Conservation (phyloP, 495 filamentous ascomycete genomes). For the Evernia prunastri region DNA sequence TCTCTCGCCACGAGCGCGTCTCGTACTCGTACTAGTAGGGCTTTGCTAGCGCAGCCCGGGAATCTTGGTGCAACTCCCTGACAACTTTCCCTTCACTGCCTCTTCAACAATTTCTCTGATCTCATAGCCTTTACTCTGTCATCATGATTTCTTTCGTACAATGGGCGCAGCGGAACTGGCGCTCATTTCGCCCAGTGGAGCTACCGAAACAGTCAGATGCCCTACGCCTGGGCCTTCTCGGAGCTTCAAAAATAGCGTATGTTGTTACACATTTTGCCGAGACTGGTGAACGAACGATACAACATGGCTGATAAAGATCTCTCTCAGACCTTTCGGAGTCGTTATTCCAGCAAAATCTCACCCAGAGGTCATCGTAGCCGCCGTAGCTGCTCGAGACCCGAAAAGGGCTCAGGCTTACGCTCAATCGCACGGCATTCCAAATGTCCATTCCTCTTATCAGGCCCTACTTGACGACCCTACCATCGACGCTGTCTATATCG, state of each 20-base stretch:
- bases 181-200: background rate
- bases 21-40: no score
- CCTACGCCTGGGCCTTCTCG: background rate
- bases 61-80: no score
- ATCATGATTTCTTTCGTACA: no score
- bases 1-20: no score
- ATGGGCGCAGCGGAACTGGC: no score
- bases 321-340: conserved; percentile 45
- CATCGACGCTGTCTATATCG: conserved; percentile 45
- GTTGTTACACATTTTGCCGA: background rate
- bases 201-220: background rate
- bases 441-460: conserved; percentile 44
- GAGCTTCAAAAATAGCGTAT: conserved; percentile 1
- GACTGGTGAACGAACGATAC: no score
- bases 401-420: conserved; percentile 49
- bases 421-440: conserved; percentile 49
- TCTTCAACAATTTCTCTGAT: no score
- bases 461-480: conserved; percentile 37
- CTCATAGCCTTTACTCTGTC: no score
- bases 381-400: conserved; percentile 52
- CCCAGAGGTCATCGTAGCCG: conserved; percentile 51
- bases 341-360: conserved; percentile 53
- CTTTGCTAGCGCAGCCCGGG: no score
- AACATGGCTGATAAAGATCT: no score
- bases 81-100: no score